Conservation (phyloP, 2,329 filamentous ascomycete genomes). For the Sclerotinia borealis region DNA sequence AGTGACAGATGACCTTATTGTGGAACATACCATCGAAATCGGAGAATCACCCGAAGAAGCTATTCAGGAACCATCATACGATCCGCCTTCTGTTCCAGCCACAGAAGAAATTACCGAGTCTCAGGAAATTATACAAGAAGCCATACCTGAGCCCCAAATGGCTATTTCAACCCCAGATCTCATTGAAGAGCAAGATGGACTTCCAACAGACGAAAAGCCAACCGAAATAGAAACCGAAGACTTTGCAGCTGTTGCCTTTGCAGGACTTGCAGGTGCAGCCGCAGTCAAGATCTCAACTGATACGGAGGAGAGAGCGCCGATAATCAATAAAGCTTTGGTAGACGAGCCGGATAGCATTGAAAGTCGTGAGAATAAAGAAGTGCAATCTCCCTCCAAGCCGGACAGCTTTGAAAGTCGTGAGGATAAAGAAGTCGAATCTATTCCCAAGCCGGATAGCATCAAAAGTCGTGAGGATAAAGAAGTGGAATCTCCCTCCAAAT, state of each 20-base stretch:
- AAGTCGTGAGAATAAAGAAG: not conserved
- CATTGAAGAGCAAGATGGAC: not conserved
- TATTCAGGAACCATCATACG: not conserved
- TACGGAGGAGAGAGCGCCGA: not conserved
- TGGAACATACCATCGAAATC: not conserved
- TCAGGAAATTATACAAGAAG: not conserved
- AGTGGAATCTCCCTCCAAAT: not conserved
- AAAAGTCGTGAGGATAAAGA: not conserved
- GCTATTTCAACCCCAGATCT: not conserved
- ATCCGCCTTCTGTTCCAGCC: not conserved
- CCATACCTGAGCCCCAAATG: not conserved
- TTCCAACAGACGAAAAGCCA: not conserved
- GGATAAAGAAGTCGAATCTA: not conserved
- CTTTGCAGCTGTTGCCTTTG: constrained; percentile 2
- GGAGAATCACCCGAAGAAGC: not conserved
- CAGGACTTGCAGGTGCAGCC: constrained; percentile 1
- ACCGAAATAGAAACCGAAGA: not conserved
- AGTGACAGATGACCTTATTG: not conserved
- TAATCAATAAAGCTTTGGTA: not conserved
- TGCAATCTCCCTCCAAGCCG: not conserved
- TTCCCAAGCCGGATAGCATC: constrained; percentile 15
- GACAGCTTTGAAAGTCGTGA: not conserved
- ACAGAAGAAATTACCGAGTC: not conserved
- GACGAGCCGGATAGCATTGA: not conserved
- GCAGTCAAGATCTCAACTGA: not conserved